Percentiles rank a stretch among this genome's conserved stretches.
Conservation (phyloP, 1,139 yeast species). For the Blastobotrys illinoisensis region DNA sequence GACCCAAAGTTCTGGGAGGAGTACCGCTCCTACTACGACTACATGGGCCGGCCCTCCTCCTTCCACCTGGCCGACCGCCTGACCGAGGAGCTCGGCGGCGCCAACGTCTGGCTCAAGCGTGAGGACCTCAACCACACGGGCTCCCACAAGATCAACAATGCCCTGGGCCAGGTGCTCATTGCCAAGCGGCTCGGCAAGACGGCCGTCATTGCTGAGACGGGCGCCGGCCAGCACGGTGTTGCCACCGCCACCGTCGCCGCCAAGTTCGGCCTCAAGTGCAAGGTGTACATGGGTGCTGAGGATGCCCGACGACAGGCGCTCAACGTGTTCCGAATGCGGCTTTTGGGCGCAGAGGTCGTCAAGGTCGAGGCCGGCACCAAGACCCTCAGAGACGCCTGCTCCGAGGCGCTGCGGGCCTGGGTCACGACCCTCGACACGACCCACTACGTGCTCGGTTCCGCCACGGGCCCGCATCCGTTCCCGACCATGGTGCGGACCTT, state of each 20-base stretch:
- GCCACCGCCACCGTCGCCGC: conserved; percentile 99
- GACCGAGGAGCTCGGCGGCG: conserved; percentile 90
- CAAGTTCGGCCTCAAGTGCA: conserved; percentile 90
- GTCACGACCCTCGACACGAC: conserved; percentile 80
- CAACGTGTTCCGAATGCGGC: conserved; percentile 94
- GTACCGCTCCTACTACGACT: conserved; percentile 71
- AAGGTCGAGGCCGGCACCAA: conserved; percentile 93
- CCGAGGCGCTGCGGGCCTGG: conserved; percentile 96
- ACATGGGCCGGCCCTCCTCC: conserved; percentile 95
- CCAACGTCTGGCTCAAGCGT: conserved; percentile 95
- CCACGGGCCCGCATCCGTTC: conserved; percentile 98
- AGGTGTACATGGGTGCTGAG: conserved; percentile 99
- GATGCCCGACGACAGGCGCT: conserved; percentile 98
- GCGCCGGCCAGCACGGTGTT: conserved; percentile 99
- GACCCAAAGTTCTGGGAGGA: conserved; percentile 94
- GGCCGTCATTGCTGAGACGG: conserved; percentile 94
- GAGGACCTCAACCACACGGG: conserved; percentile 98
- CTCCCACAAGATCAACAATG: conserved; percentile 94
- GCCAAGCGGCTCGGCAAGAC: conserved; percentile 91
- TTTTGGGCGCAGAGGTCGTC: conserved; percentile 90
- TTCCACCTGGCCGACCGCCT: conserved; percentile 88
- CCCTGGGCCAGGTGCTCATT: conserved; percentile 86
- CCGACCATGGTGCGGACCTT: conserved; percentile 96
- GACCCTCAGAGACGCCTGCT: conserved; percentile 95
- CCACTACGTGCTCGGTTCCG: conserved; percentile 95